Conservation (phyloP, 768 basidiomycete genomes). For the Phaffia australis region DNA sequence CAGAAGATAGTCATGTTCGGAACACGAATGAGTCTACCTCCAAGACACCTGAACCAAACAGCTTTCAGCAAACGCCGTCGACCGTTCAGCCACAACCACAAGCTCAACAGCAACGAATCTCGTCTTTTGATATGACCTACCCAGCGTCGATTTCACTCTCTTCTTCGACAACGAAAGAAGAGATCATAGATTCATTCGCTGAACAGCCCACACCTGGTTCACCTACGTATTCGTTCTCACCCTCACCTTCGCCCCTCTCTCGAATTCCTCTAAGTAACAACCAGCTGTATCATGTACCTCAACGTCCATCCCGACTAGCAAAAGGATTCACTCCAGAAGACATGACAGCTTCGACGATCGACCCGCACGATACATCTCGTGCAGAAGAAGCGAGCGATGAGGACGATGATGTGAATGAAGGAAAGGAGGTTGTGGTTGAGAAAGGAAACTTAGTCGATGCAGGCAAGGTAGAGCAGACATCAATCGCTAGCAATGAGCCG, state of each 20-base stretch:
- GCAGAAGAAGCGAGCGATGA: background rate
- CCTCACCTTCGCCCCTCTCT: conserved; percentile 19
- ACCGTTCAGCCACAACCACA: conserved; percentile 33
- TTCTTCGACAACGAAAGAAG: background rate
- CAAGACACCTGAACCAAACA: conserved; percentile 27
- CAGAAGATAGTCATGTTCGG: conserved; percentile 19
- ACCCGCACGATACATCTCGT: conserved; percentile 12
- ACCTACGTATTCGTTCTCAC: conserved; percentile 5
- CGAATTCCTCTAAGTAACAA: conserved; percentile 8
- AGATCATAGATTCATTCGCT: background rate
- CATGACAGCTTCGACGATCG: conserved; percentile 23
- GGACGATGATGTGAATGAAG: conserved; percentile 8
- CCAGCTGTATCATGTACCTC: conserved; percentile 20
- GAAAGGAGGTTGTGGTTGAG: conserved; percentile 12
- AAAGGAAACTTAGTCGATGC: background rate
- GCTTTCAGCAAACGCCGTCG: conserved; percentile 29
- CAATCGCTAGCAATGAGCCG: background rate
- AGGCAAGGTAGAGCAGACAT: background rate
- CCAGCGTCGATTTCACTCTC: conserved; percentile 13
- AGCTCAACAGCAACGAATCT: conserved; percentile 6
- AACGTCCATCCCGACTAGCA: conserved; percentile 10
- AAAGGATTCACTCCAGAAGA: conserved; percentile 22
- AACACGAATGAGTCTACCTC: conserved; percentile 27
- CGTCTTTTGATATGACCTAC: conserved; percentile 6
- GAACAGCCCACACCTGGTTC: background rate